Conservation (phyloP, 2,329 filamentous ascomycete genomes). For the Clarireedia hainanense region DNA sequence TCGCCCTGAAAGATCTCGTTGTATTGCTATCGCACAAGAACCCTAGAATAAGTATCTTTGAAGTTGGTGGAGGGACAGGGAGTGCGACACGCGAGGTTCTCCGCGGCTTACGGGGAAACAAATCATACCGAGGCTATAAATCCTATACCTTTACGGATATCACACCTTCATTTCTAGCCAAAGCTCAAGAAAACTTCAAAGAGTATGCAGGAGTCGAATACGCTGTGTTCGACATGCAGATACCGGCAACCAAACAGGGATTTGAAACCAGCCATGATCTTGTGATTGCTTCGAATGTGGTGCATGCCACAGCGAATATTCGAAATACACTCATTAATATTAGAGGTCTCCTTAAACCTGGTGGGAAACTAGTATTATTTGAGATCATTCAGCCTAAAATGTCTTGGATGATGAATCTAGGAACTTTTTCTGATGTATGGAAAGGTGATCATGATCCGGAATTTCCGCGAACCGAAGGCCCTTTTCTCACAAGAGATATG, state of each 20-base stretch:
- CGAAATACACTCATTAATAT: conserved; percentile 19
- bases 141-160: neutral
- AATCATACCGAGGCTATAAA: no score
- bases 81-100: neutral
- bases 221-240: conserved; percentile 28
- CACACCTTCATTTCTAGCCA: neutral
- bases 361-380: conserved; percentile 24
- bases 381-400: conserved; percentile 12
- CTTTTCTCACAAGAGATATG: neutral
- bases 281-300: conserved; percentile 20
- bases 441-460: neutral
- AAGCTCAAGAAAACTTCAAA: neutral
- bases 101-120: neutral
- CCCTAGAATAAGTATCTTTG: conserved; percentile 27
- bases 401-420: neutral
- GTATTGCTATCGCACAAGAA: conserved; percentile 11
- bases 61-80: conserved; percentile 17
- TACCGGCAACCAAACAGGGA: conserved; percentile 27
- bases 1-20: neutral
- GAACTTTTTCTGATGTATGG: neutral
- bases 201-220: neutral
- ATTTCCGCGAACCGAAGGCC: neutral
- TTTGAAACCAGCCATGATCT: conserved; percentile 27
- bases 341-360: conserved; percentile 25
- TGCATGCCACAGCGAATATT: conserved; percentile 21